Conservation (phyloP, 768 basidiomycete species). For the Fistulinella prunicolor region DNA sequence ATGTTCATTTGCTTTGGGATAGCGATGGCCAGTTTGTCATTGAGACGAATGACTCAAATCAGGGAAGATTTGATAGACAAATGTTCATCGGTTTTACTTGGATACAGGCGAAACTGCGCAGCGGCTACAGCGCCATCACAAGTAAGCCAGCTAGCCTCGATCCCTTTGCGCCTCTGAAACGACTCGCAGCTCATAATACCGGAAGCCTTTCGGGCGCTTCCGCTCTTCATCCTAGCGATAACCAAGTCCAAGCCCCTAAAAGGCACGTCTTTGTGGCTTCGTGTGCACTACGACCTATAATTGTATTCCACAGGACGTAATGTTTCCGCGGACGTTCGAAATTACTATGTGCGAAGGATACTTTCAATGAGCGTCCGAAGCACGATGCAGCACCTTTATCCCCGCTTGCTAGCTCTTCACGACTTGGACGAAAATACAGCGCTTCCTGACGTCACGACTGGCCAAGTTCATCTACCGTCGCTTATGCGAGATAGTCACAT, state of each 20-base stretch:
- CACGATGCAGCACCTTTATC: slow-evolving; percentile 81
- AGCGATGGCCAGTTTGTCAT: slow-evolving; percentile 70
- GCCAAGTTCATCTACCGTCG: slow-evolving; percentile 63
- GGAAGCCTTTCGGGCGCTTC: slow-evolving; percentile 85
- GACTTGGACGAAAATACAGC: slow-evolving; percentile 72
- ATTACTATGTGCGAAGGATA: slow-evolving; percentile 76
- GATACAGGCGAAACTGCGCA: slow-evolving; percentile 88
- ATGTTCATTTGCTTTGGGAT: not conserved
- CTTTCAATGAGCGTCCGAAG: slow-evolving; percentile 65
- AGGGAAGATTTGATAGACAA: slow-evolving; percentile 82
- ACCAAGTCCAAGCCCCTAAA: slow-evolving; percentile 92
- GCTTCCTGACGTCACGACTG: slow-evolving; percentile 58
- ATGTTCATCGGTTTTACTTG: slow-evolving; percentile 76
- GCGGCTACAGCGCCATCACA: slow-evolving; percentile 73
- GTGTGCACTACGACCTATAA: slow-evolving; percentile 3
- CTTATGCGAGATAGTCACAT: slow-evolving; percentile 79
- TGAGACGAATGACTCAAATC: slow-evolving; percentile 65
- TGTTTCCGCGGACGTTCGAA: slow-evolving; percentile 93
- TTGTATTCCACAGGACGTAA: slow-evolving; percentile 54
- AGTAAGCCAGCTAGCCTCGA: slow-evolving; percentile 40
- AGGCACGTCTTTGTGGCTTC: slow-evolving; percentile 46
- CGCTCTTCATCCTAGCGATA: slow-evolving; percentile 75
- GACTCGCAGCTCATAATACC: slow-evolving; percentile 80
- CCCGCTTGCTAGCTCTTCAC: slow-evolving; percentile 83
- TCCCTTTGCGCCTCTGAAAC: slow-evolving; percentile 7